Evolutionary conservation across 2,329 filamentous ascomycete species (phyloP), one percentile per base, ranked within the genome.

Genomic region (Sporothrix curviconia): DNA sequence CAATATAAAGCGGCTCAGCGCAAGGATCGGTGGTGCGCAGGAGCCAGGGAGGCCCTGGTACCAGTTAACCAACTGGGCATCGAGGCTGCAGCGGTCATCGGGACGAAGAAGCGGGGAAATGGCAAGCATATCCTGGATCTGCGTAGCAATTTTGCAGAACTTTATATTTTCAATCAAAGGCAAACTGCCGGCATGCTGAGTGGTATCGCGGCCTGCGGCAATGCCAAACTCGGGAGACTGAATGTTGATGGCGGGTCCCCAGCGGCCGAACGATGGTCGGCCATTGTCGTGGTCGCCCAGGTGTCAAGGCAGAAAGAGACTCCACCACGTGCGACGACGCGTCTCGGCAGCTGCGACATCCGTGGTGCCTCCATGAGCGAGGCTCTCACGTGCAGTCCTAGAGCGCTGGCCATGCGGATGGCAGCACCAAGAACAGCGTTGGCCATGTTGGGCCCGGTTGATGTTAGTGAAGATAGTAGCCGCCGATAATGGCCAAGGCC

Each of bases 391-490:
- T 90, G 87, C 15, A 90, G 71, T 1, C 87, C 87, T 28, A 90
- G 75, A 1, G 85, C 84, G 60, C 83, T 87, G n/a, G 87, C 86
- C 80, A 90, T 87, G 56, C 87, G 78, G 56, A 89, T 76, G 3
- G 85, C 83, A 3, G 85, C 86, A 17, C 87, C 87, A 65, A 87
- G 80, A 9, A 90, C 76, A 24, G 85, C 83, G 66, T 89, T 88
- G 15, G 86, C 87, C 75, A 90, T 86, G 66, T 90, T 90, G 1
- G 87, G 87, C n/a, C 19, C 86, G 79, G 70, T 89, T 89, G 64
- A 87, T 82, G 66, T n/a, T 90, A 90, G 69, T 90, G 87, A 57
- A 90, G 80, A 67, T 91, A 91, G 71, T 84, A 88, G 28, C 87
- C 87, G 40, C 86, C 86, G 64, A 90, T 83, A 25, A 91, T 76